Evolutionary conservation across 2,329 filamentous ascomycete species (phyloP), one percentile per base, ranked within the genome.

Genomic region (Escovopsis sp.): DNA sequence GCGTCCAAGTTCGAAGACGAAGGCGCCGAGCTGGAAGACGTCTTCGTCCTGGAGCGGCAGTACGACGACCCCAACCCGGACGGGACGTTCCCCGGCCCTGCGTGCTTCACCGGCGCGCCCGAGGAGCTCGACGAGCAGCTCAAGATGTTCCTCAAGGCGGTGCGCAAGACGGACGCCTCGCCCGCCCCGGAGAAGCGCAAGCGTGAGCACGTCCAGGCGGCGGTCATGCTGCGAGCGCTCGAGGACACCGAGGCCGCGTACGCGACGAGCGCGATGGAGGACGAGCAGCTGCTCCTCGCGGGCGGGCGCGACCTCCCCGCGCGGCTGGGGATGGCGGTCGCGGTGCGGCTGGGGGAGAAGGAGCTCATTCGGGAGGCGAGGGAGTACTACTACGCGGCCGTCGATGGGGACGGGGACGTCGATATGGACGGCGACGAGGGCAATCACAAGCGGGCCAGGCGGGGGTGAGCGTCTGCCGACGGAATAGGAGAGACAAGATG

Each of bases 321-420:
- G 28, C 62, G 70, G 40, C 57, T 58, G 12, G 64, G 61, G 36
- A 82, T 83, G 77, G 83, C 83, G 0, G 53, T 78, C 19, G 64
- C 73, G 40, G 80, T 87, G 33, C 72, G 84, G 45, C 60, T 79
- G 3, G 84, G 83, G 12, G 84, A 89, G 60, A 86, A 86, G 58
- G 68, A 70, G 50, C 65, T 88, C 6, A 55, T 87, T 23, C 60
- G 67, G 43, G 68, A 76, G 52, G 66, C 77, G 1, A 65, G 72
- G 45, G 50, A 47, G 10, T 51, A 60, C 12, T 51, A 60, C 12
- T 33, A n/a, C 12, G 19, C 37, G 12, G 34, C 34, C 19, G 34
- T 15, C 8, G 35, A 18, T 1, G 35, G 35, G 4, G 38, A 19
- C n/a, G 34, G 36, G 8, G 37, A 41, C 19, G 46, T 64, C 18